Evolutionary conservation across 352 stramenopile species (phyloP), one percentile per base, ranked within the genome.

Genomic region (Globisporangium takayamanum): DNA sequence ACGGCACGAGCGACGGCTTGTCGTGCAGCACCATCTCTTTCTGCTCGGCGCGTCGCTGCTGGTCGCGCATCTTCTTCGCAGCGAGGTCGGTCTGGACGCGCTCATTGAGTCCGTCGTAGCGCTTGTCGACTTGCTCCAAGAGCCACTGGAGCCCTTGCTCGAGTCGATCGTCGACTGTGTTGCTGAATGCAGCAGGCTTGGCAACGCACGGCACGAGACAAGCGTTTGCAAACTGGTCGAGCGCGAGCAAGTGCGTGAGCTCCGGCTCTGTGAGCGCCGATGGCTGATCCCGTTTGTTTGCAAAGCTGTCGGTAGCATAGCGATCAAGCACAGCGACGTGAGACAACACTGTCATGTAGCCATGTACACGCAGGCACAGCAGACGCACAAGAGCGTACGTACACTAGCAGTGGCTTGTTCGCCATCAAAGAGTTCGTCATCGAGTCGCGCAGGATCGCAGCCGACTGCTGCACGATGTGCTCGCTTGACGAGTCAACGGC

Each of bases 371-470:
- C n/a, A 49, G 0, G 25, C 2, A 3, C 11, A n/a, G 39, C 39
- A 45, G 39, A 45, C 39, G 16, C 16, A 22, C 18, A 18, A 49
- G 20, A 28, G 44, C 12, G 39, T 7, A 59, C 78, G 46, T 63
- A 92, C 84, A 94, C 69, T 42, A 92, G 72, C 51, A 92, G 57
- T 1, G 81, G 81, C 48, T 94, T 92, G 57, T 68, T 67, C 1
- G 54, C 46, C 69, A 92, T 85, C 22, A 74, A 62, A 2, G 63
- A 50, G 49, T 84, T 77, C 7, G 59, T 41, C 81, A 94, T 89
- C 3, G 78, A 67, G 36, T 76, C 67, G 46, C 72, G 66, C 1
- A 92, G 69, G 39, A 87, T 67, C 15, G 55, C 57, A 1, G 78
- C 70, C 15, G 84, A 67, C 37, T 91, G 67, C 41, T 71, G 64